These are phyloP conservation scores for Fusarium burgessii DNA, from an alignment of 2,329 filamentous ascomycete genomes.

Conservation along the genomic window DNA sequence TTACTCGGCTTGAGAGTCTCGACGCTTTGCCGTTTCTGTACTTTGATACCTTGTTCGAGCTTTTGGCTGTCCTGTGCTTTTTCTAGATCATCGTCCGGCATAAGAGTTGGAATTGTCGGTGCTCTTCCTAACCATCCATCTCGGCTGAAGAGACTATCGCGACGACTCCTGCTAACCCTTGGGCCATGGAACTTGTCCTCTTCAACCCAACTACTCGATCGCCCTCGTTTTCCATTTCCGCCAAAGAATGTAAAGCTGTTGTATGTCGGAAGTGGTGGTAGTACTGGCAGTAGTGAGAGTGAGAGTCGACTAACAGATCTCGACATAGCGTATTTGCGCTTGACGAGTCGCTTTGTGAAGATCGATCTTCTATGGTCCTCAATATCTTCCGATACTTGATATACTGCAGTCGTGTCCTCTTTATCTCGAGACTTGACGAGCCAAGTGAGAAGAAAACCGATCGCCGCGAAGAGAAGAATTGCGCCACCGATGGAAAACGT, in stretches of 20 bases:
- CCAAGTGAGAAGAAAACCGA: slow-evolving; percentile 59
- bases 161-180: slow-evolving; percentile 50
- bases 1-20: slow-evolving; percentile 36
- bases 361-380: slow-evolving; percentile 30
- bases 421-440: slow-evolving; percentile 45
- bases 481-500: slow-evolving; percentile 63
- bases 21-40: slow-evolving; percentile 34
- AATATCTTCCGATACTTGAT: slow-evolving; percentile 44
- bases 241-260: slow-evolving; percentile 47
- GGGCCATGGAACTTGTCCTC: slow-evolving; percentile 65
- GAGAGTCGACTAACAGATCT: slow-evolving; percentile 50
- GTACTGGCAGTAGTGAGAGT: slow-evolving; percentile 46
- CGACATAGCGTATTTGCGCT: slow-evolving; percentile 46
- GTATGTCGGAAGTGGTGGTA: slow-evolving; percentile 52
- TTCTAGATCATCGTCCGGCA: slow-evolving; percentile 45
- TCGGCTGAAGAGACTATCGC: slow-evolving; percentile 47
- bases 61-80: slow-evolving; percentile 30
- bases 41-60: slow-evolving; percentile 25
- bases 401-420: slow-evolving; percentile 43
- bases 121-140: slow-evolving; percentile 51
- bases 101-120: slow-evolving; percentile 54
- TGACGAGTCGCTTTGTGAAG: slow-evolving; percentile 48
- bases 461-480: slow-evolving; percentile 56
- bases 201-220: slow-evolving; percentile 59
- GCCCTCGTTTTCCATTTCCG: slow-evolving; percentile 45